phyloP scores from a whole-genome alignment of 192 early-diverging fungal species.

The Coemansia sp. region DNA sequence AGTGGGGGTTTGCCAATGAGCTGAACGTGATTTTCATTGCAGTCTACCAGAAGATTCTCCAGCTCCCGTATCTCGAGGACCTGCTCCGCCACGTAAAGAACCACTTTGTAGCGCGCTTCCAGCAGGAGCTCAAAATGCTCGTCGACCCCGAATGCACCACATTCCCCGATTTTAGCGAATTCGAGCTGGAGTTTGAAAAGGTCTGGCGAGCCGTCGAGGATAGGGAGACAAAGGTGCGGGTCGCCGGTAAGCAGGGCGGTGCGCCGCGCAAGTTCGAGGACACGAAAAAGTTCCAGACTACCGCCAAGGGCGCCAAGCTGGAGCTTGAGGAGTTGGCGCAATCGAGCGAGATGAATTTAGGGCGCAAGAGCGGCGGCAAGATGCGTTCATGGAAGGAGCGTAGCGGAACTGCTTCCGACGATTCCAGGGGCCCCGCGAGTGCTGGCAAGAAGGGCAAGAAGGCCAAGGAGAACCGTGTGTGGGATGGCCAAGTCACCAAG shows the following conservation, averaged over 20 bases:
- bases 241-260: conserved; percentile 36
- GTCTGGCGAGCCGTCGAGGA: conserved; percentile 67
- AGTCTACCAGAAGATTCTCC: conserved; percentile 85
- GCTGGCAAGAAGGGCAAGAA: conserved; percentile 48
- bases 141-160: conserved; percentile 10
- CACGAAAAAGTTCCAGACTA: conserved; percentile 70
- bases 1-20: conserved; percentile 82
- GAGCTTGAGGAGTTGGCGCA: conserved; percentile 49
- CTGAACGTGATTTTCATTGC: conserved; percentile 79
- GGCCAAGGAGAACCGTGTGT: conserved; percentile 66
- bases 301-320: conserved; percentile 58
- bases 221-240: conserved; percentile 49
- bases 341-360: conserved; percentile 21
- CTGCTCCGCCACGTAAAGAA: conserved; percentile 68
- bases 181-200: conserved; percentile 71
- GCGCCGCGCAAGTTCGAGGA: conserved; percentile 79
- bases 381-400: conserved; percentile 42
- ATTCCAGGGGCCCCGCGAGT: conserved; percentile 7
- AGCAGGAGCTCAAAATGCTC: conserved; percentile 27
- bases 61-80: conserved; percentile 81
- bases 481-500: conserved; percentile 62
- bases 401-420: conserved; percentile 1
- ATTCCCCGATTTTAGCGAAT: conserved; percentile 48
- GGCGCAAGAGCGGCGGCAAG: conserved; percentile 16
- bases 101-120: conserved; percentile 65